Conservation (phyloP, 306 rosid species). For the Purshia tridentata region DNA sequence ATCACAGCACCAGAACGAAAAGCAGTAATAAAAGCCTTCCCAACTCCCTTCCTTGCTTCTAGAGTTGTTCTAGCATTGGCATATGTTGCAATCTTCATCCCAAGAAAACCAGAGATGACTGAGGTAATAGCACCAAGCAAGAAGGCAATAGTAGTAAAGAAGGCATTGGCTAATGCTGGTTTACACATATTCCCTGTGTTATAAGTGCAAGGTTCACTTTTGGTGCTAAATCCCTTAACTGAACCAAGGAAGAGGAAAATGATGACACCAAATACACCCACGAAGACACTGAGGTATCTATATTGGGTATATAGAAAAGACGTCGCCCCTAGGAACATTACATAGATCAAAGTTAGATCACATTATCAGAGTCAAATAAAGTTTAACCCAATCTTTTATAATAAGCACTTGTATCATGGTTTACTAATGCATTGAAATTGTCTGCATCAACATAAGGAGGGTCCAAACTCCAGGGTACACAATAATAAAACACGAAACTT, state of each 20-base stretch:
- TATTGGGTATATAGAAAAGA: conserved; percentile 64
- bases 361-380: background rate
- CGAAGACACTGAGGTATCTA: conserved; percentile 54
- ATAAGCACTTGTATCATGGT: background rate
- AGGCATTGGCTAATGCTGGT: conserved; percentile 67
- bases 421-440: background rate
- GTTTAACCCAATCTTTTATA: background rate
- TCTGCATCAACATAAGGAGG: conserved; percentile 6
- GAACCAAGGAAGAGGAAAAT: conserved; percentile 70
- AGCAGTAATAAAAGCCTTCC: conserved; percentile 57
- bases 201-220: conserved; percentile 68
- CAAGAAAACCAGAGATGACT: conserved; percentile 59
- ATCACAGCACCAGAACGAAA: conserved; percentile 65
- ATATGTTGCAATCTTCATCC: conserved; percentile 74
- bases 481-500: background rate
- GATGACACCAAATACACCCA: conserved; percentile 48
- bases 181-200: conserved; percentile 58
- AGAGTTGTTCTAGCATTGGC: conserved; percentile 75
- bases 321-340: conserved; percentile 56
- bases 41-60: conserved; percentile 58
- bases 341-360: conserved; percentile 7
- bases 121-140: conserved; percentile 64
- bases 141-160: conserved; percentile 59
- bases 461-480: conserved; percentile 14
- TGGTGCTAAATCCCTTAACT: conserved; percentile 62